A percentile compares a stretch with the other conserved stretches of the same genome.
phyloP scores from a whole-genome alignment of 1,139 yeast genomes.

The Sugiyamaella pinicola region DNA sequence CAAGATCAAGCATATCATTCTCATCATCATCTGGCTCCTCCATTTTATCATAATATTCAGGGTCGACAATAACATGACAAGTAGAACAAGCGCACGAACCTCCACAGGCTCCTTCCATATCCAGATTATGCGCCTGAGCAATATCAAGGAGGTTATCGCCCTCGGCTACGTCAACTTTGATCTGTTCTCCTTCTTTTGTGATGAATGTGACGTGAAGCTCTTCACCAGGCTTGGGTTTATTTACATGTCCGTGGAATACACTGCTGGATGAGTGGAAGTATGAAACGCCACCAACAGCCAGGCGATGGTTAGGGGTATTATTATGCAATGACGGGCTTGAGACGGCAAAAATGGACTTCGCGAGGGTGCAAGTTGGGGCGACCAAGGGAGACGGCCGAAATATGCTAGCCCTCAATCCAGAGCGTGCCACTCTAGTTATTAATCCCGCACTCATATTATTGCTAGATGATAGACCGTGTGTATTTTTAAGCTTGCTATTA shows the following conservation, averaged over 20 bases:
- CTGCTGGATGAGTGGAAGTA: conserved; percentile 7
- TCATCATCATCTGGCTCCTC: conserved; percentile 98
- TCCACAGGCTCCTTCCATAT: conserved; percentile 99
- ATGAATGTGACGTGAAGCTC: conserved; percentile 89
- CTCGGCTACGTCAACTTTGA: conserved; percentile 80
- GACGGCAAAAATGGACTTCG: not conserved
- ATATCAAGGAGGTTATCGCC: conserved; percentile 92
- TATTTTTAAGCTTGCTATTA: not conserved
- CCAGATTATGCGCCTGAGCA: conserved; percentile 90
- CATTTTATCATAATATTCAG: conserved; percentile 83
- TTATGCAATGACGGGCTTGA: not conserved
- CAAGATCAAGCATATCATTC: conserved; percentile 96
- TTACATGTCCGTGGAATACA: conserved; percentile 73
- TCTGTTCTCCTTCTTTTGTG: conserved; percentile 85
- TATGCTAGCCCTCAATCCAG: not conserved
- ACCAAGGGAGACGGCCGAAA: not conserved
- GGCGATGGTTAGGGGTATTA: not conserved
- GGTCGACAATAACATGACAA: conserved; percentile 94
- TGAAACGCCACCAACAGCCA: not conserved
- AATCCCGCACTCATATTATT: not conserved
- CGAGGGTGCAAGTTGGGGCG: not conserved
- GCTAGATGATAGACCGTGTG: not conserved
- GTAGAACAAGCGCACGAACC: conserved; percentile 99
- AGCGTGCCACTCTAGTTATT: not conserved
- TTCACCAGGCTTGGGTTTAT: conserved; percentile 91